phyloP scores from a whole-genome alignment of 2,329 filamentous ascomycete species.

The Colletotrichum sp. region DNA sequence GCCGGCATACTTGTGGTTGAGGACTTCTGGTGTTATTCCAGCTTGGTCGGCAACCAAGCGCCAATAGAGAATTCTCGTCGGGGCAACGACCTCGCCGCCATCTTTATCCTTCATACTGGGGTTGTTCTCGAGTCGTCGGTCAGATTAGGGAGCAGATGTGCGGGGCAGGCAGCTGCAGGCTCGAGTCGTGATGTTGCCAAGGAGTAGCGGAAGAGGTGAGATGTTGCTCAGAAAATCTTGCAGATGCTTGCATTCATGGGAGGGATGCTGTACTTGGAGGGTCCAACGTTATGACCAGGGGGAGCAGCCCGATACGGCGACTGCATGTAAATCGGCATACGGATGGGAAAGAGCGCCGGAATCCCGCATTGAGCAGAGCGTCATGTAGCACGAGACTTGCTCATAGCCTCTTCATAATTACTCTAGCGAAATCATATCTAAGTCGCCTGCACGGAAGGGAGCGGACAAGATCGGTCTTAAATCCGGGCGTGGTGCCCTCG shows the following conservation, averaged over 20 bases:
- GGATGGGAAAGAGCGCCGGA: background rate
- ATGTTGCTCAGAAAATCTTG: background rate
- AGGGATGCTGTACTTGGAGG: background rate
- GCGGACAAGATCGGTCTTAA: background rate
- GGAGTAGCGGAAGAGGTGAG: background rate
- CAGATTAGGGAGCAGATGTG: background rate
- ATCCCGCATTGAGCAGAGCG: background rate
- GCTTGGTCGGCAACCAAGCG: constrained; percentile 55
- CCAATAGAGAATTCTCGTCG: constrained; percentile 16
- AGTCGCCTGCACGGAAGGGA: background rate
- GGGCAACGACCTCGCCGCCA: background rate
- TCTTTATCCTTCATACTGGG: background rate
- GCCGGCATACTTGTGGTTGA: constrained; percentile 57
- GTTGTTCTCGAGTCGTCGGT: background rate
- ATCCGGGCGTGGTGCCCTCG: background rate
- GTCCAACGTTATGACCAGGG: background rate
- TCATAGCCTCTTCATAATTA: background rate
- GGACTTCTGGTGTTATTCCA: constrained; percentile 40
- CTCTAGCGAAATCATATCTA: background rate
- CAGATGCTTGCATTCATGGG: background rate
- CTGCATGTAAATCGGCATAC: background rate
- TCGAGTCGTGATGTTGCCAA: background rate
- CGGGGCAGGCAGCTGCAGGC: background rate
- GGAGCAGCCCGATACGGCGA: background rate
- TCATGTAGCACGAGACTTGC: background rate